phyloP scores from a whole-genome alignment of 176 grass and related monocot genomes.

The Urochloa ruziziensis region DNA sequence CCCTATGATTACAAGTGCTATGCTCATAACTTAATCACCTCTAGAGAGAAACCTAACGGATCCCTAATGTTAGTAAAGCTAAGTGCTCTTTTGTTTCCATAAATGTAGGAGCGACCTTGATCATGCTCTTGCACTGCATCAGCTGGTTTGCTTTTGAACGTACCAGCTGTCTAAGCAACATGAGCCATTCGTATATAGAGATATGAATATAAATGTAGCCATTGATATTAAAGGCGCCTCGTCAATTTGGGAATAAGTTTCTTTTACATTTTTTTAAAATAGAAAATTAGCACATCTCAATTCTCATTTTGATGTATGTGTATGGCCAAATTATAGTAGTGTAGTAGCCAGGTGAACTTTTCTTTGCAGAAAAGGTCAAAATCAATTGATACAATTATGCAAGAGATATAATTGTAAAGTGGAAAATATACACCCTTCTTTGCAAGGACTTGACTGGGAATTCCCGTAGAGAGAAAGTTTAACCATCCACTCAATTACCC shows the following conservation, averaged over 20 bases:
- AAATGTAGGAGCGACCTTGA: slow-evolving; percentile 34
- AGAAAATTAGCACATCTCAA: too few species aligned
- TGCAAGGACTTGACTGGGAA: too few species aligned
- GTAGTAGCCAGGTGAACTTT: too few species aligned
- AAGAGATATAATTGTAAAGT: not conserved
- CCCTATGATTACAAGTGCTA: not conserved
- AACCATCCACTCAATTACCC: not conserved
- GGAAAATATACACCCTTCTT: not conserved
- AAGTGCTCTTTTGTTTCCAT: slow-evolving; percentile 32
- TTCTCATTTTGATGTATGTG: too few species aligned
- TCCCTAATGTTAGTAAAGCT: not conserved
- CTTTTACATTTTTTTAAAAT: too few species aligned
- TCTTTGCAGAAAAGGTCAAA: too few species aligned
- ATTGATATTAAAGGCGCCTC: not conserved
- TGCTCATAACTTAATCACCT: not conserved
- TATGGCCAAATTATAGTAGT: too few species aligned
- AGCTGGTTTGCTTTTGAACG: not conserved
- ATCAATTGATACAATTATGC: not conserved
- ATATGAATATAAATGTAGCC: not conserved
- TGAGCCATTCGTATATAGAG: not conserved
- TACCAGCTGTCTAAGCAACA: slow-evolving; percentile 11
- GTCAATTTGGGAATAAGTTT: too few species aligned
- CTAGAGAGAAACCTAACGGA: not conserved
- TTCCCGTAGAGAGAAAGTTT: not conserved
- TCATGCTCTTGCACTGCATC: slow-evolving; percentile 3